Base-by-base conservation (phyloP, 1,284 basidiomycete species). In the Fomitopsis schrenkii region DNA sequence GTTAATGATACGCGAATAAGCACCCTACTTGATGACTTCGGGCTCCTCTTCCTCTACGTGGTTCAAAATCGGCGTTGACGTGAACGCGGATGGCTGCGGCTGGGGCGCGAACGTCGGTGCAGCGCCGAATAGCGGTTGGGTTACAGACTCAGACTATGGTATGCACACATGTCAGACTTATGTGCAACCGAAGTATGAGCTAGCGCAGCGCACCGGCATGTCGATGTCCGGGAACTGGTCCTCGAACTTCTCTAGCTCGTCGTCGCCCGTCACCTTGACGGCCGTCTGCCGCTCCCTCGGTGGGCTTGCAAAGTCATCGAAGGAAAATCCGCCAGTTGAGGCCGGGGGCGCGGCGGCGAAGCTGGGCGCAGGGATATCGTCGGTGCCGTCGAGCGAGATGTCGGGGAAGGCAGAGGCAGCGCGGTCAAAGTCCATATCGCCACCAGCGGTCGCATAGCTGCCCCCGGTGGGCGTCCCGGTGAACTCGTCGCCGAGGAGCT, bases 181-280 rank as follows among this genome's bases (percentile, higher is more conserved):
- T 5, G 5, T 17, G 36, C 41, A 22, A 12, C 17, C 10, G 12
- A 36, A 15, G 48, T 40, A 53, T 42, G 12, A 58, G 38, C n/a
- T 10, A 55, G 50, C 52, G 10, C 30, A n/a, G 78, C 82, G 66
- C 72, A 86, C 87, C 67, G 81, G 81, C 57, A 84, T 79, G 58
- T 88, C 86, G 61, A 98, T 83, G 67, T 94, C 94, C 0, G 96
- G 96, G 76, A 97, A 98, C 66, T 93, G 87, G 72, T 81, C 90
- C 78, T 97, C 90, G 68, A 98, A 98, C 75, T 93, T 87, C 68
- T 93, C 92, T 64, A 95, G 85, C 67, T 96, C 95, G 64, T 93
- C 90, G 67, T 91, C 85, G 2, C 93, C 93, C 0, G 94, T 96
- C 40, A 95, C 90, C 73, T 86, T 90, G 58, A 95, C 87, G 19